Evolutionary conservation across 2,329 filamentous ascomycete genomes (phyloP).

Genomic region (Periconia sp.): DNA sequence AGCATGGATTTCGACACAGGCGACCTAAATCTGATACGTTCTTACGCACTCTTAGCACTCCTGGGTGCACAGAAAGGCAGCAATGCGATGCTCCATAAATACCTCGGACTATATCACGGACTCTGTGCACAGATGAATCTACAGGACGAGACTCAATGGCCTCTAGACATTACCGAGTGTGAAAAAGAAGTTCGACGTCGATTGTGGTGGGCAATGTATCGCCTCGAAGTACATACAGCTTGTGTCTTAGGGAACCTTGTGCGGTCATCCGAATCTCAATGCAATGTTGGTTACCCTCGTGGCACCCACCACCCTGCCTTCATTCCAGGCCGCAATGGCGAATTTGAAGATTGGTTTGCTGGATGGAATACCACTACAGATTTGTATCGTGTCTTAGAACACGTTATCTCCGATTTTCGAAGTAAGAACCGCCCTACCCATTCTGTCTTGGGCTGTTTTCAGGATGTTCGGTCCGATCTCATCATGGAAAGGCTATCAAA

Average conservation of each 20-base stretch:
- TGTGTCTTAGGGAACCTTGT: conserved; percentile 2
- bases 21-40: neutral
- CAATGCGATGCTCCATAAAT: conserved; percentile 3
- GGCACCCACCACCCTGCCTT: conserved; percentile 1
- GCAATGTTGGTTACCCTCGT: conserved; percentile 1
- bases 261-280: neutral
- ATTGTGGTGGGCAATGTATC: conserved; percentile 6
- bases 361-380: too few relatives aligned
- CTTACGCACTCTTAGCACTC: neutral
- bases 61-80: neutral
- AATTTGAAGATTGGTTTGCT: neutral
- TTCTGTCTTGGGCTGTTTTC: neutral
- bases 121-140: neutral
- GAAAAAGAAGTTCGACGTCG: conserved; percentile 3
- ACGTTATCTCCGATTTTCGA: too few relatives aligned
- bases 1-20: neutral
- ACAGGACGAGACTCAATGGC: neutral
- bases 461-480: neutral
- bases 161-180: neutral
- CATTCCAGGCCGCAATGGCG: neutral
- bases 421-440: neutral
- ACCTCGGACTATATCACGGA: neutral
- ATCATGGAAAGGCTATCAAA: neutral
- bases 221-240: conserved; percentile 7
- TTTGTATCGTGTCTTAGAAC: conserved; percentile 5